These are phyloP conservation scores for Chondrus crispus DNA, from an alignment of 23 red algal species.

Conservation along the genomic window DNA sequence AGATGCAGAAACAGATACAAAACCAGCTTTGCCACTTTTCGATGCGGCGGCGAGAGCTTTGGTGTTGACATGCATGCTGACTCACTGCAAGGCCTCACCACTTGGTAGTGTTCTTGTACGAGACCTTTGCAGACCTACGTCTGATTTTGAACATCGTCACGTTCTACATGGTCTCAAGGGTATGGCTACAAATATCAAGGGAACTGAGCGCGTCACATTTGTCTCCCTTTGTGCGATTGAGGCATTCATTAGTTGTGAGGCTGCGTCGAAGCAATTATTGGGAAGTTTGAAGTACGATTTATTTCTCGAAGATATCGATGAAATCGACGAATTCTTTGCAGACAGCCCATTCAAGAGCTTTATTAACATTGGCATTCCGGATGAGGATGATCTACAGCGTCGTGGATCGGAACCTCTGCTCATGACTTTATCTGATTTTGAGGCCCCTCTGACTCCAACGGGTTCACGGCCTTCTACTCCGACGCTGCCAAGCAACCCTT, in stretches of 20 bases:
- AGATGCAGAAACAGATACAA: not conserved
- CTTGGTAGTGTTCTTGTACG: not conserved
- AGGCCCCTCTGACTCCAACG: slow-evolving; percentile 54
- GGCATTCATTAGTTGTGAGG: slow-evolving; percentile 30
- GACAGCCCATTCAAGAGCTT: not conserved
- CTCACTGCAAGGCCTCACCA: not conserved
- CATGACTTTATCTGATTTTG: slow-evolving; percentile 56
- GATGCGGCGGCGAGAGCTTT: slow-evolving; percentile 56
- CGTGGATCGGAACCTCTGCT: slow-evolving; percentile 26
- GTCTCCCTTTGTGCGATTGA: slow-evolving; percentile 47
- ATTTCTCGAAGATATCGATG: slow-evolving; percentile 13
- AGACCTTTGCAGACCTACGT: slow-evolving; percentile 12
- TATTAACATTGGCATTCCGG: not conserved
- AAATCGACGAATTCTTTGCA: not conserved
- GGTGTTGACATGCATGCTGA: slow-evolving; percentile 33
- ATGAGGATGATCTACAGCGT: slow-evolving; percentile 25
- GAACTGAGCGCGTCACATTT: slow-evolving; percentile 51
- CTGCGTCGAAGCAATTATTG: slow-evolving; percentile 11
- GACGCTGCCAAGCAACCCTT: not conserved
- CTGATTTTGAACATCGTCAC: slow-evolving; percentile 30
- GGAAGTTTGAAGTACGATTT: slow-evolving; percentile 33
- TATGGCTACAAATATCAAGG: slow-evolving; percentile 36
- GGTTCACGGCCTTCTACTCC: not conserved
- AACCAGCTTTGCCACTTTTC: slow-evolving; percentile 34
- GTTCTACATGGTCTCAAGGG: slow-evolving; percentile 37